These are phyloP conservation scores for Mortierella sp. DNA, from an alignment of 371 early-diverging fungal species.

Conservation along the genomic window DNA sequence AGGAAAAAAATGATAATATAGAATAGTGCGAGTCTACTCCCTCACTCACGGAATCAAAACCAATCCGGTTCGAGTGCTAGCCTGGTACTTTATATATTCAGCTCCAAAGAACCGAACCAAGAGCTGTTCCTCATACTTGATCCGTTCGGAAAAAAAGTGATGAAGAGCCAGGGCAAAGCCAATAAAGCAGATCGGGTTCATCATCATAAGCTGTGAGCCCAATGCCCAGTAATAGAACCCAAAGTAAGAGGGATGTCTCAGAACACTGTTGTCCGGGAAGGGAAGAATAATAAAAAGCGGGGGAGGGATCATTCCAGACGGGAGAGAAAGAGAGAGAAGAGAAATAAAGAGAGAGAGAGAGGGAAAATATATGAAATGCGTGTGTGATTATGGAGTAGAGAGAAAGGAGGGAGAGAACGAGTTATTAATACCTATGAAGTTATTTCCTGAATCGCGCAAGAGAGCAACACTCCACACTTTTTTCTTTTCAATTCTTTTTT, in stretches of 20 bases:
- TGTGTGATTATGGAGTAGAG: too few relatives aligned
- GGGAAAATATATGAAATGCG: too few relatives aligned
- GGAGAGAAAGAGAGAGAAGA: background rate
- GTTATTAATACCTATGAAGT: conserved; percentile 7
- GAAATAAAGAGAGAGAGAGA: background rate
- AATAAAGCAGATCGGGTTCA: conserved; percentile 78
- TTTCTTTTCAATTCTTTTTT: too few relatives aligned
- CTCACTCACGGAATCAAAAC: conserved; percentile 56
- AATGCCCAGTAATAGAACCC: conserved; percentile 90
- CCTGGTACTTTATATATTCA: conserved; percentile 67
- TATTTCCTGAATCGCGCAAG: too few relatives aligned
- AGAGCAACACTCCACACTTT: background rate
- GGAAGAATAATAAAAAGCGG: background rate
- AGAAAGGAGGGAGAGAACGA: background rate
- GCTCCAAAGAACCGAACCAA: conserved; percentile 83
- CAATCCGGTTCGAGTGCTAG: conserved; percentile 58
- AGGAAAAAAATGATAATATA: background rate
- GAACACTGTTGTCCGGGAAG: conserved; percentile 47
- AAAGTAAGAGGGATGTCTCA: conserved; percentile 93
- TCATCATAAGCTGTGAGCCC: conserved; percentile 73
- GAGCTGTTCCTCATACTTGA: conserved; percentile 77
- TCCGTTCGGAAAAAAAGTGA: conserved; percentile 79
- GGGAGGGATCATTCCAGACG: too few relatives aligned
- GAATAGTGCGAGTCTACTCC: conserved; percentile 2
- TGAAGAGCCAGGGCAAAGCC: conserved; percentile 72